These are phyloP conservation scores for Tricholomella constricta DNA, from an alignment of 768 basidiomycete species.

Conservation along the genomic window DNA sequence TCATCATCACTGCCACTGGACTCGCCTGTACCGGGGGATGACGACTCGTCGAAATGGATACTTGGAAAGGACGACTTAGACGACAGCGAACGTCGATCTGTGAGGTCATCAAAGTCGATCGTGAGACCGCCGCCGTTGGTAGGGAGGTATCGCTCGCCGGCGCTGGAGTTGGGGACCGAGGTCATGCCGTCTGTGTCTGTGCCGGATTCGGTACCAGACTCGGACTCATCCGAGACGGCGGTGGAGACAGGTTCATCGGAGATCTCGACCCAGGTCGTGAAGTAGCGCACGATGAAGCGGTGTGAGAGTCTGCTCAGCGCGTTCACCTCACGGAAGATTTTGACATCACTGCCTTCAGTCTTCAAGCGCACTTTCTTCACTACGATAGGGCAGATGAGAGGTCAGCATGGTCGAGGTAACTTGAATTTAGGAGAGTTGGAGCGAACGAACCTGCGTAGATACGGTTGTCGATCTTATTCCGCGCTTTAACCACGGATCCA, in stretches of 20 bases:
- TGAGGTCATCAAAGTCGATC: constrained; percentile 63
- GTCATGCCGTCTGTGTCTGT: constrained; percentile 47
- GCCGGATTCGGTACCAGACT: constrained; percentile 30
- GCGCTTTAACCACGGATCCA: constrained; percentile 93
- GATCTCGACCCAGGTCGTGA: constrained; percentile 87
- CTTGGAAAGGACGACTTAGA: constrained; percentile 69
- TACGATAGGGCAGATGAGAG: constrained; percentile 23
- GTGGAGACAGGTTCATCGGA: constrained; percentile 38
- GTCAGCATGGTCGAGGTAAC: not conserved
- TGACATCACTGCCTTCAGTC: constrained; percentile 76
- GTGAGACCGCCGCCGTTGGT: constrained; percentile 60
- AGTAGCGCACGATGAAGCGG: constrained; percentile 89
- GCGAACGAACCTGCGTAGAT: constrained; percentile 72
- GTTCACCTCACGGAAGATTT: constrained; percentile 90
- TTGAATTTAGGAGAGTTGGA: not conserved
- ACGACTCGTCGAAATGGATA: constrained; percentile 72
- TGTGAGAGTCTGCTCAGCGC: constrained; percentile 87
- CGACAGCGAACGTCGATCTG: constrained; percentile 57
- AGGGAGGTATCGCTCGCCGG: constrained; percentile 36
- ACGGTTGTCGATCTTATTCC: constrained; percentile 82
- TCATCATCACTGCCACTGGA: constrained; percentile 40
- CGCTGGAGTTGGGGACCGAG: constrained; percentile 47
- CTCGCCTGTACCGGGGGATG: constrained; percentile 36
- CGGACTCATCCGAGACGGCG: constrained; percentile 58
- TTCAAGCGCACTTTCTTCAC: constrained; percentile 90